Base-by-base conservation (phyloP, 2,329 filamentous ascomycete species). In the Ophiocordyceps australis region DNA sequence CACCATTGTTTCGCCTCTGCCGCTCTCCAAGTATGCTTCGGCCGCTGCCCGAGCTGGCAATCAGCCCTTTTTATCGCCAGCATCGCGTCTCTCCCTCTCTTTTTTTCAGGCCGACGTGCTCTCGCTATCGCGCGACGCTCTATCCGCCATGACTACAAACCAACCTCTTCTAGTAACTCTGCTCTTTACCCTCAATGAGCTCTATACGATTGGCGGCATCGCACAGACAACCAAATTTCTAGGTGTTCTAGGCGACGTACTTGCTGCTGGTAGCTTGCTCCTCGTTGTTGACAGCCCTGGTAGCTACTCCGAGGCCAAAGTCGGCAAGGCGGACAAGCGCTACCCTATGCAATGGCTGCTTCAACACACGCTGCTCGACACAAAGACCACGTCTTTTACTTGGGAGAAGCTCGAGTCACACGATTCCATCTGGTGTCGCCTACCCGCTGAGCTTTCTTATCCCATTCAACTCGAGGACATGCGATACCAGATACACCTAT, bases 271-370 rank as follows among this genome's bases (percentile, higher is more conserved):
- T 1, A 68, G 80, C 3, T 47, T 86, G 20, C 55, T 95, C 2
- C 64, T 95, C 0, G 79, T 95, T 3, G 74, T 94, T 4, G 86
- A 98, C 47, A 93, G 82, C 38, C 82, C 89, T 0, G 89, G 89
- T 1, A 91, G 77, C 48, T 95, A 95, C 49, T 89, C 85, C 1
- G 81, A 83, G 30, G 65, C 91, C 4, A 67, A 66, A 0, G 48
- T 94, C 1, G 75, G 74, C 4, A 62, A 60, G 32, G 56, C 61
- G 23, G 52, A 53, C 40, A 65, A 65, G 34, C 71, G 65, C 32
- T 95, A 95, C 44, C 86, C 86, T 0, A 95, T 94, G 83, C 75
- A 80, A 39, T 94, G 83, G 74, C 56, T 98, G 11, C 57, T 98
- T 3, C 77, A 94, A 40, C 78, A 89, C 43, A 78, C 81, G 3